These are phyloP conservation scores for Xylaria sp. DNA, from an alignment of 2,329 filamentous ascomycete species.

Conservation along the genomic window DNA sequence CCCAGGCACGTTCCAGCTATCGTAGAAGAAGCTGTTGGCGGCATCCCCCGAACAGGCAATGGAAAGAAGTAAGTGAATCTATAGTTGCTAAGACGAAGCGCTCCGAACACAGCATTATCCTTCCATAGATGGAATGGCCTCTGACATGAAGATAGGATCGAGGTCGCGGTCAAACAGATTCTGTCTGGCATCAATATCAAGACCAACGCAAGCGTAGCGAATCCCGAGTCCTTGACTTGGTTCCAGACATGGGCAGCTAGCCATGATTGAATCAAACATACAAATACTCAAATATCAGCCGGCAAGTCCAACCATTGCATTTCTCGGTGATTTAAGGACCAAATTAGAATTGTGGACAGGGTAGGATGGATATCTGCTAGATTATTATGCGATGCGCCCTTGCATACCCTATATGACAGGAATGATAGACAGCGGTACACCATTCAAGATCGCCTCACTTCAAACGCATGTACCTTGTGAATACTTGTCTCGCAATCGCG, in stretches of 20 bases:
- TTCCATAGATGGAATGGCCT: conserved; percentile 16
- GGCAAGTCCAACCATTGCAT: too few relatives aligned
- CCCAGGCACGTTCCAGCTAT: conserved; percentile 89
- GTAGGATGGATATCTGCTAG: neutral
- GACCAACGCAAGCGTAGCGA: conserved; percentile 93
- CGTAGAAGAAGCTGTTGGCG: conserved; percentile 79
- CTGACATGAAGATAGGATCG: conserved; percentile 69
- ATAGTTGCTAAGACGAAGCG: neutral
- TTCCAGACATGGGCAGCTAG: conserved; percentile 78
- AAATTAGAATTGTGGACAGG: neutral
- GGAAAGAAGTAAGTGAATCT: conserved; percentile 82
- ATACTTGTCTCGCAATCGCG: neutral
- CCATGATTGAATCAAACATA: conserved; percentile 14
- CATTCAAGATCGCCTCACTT: neutral
- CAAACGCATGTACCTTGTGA: neutral
- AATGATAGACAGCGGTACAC: conserved; percentile 8
- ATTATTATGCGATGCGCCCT: neutral
- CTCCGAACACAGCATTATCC: conserved; percentile 17
- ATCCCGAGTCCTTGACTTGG: conserved; percentile 88
- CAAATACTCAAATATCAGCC: neutral
- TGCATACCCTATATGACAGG: neutral
- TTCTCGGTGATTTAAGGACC: too few relatives aligned
- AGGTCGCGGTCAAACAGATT: conserved; percentile 96
- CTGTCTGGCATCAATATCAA: conserved; percentile 87
- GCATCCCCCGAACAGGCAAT: conserved; percentile 92